Evolutionary conservation across 2,329 filamentous ascomycete genomes (phyloP), one percentile per base, ranked within the genome.

Genomic region (Aspergillus sp.): DNA sequence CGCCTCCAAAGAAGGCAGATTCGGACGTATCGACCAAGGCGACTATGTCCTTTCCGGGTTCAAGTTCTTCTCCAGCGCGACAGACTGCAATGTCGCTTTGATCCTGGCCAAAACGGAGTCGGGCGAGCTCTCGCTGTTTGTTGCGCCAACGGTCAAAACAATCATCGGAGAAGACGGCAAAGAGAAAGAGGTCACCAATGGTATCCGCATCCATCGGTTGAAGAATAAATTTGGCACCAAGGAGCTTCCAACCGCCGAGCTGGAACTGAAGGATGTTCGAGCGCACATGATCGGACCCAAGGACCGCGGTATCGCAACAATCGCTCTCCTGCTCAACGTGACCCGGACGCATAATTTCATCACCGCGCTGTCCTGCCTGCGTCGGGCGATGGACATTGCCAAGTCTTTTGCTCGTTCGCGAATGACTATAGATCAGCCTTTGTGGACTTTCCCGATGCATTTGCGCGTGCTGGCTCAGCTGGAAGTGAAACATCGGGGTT

Each of bases 211-310:
- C 56, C 82, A 86, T 52, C 79, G 87, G 0, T 74, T 91, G 13
- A 91, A 91, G 71, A 81, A 83, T 67, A 91, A 91, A 63, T 77
- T 88, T 3, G 88, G 88, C 20, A 91, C 87, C 0, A 82, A 82
- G 43, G 77, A 84, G 0, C 74, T 91, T 0, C 87, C 88, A 0
- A 91, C 88, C 0, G 88, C 87, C 0, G 88, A 91, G 66, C 78
- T 91, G 0, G 85, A 86, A 54, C 76, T 88, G 4, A 74, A 78
- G n/a, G 78, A 75, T 16, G 82, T 83, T 76, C 79, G 85, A 1
- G 85, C 74, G 4, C 85, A 85, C 77, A 75, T 90, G 5, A 71
- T 92, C 21, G 88, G 88, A 4, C 72, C 79, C 4, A 79, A 87
- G 56, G 87, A 87, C 1, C 73, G 81, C 40, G 88, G 88, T 1